phyloP scores from a whole-genome alignment of 2,329 filamentous ascomycete species.

The Phialophora chinensis region DNA sequence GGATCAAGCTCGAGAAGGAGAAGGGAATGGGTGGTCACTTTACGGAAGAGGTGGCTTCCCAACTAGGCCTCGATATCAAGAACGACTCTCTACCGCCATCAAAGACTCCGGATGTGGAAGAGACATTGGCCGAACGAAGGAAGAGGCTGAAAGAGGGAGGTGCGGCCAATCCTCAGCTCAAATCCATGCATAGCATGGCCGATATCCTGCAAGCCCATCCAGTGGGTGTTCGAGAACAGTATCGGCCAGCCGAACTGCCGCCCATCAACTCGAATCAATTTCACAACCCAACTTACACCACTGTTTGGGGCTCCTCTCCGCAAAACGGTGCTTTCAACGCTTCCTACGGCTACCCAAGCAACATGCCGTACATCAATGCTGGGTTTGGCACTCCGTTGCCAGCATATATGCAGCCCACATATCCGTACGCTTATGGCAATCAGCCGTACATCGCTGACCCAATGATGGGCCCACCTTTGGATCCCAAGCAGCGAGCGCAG shows the following conservation, averaged over 20 bases:
- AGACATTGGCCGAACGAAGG: slow-evolving; percentile 55
- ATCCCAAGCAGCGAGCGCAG: slow-evolving; percentile 59
- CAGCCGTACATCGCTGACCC: slow-evolving; percentile 35
- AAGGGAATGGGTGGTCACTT: slow-evolving; percentile 48
- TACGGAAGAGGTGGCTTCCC: slow-evolving; percentile 50
- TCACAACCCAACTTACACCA: slow-evolving; percentile 15
- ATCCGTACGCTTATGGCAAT: slow-evolving; percentile 29
- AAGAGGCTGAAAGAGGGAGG: slow-evolving; percentile 53
- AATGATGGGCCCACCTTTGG: slow-evolving; percentile 48
- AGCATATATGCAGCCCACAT: slow-evolving; percentile 33
- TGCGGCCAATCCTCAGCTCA: slow-evolving; percentile 34
- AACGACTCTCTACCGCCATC: slow-evolving; percentile 36
- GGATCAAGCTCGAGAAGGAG: slow-evolving; percentile 48
- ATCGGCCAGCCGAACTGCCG: slow-evolving; percentile 25
- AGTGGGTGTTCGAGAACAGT: slow-evolving; percentile 38
- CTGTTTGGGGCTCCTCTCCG: slow-evolving; percentile 22
- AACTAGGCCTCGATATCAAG: slow-evolving; percentile 45
- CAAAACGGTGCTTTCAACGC: slow-evolving; percentile 28
- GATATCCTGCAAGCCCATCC: slow-evolving; percentile 62
- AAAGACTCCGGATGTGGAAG: slow-evolving; percentile 45
- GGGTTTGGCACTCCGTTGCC: slow-evolving; percentile 31
- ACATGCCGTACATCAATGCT: slow-evolving; percentile 26
- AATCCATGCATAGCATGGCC: slow-evolving; percentile 54
- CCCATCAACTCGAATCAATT: slow-evolving; percentile 6
- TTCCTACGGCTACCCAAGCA: slow-evolving; percentile 22